Evolutionary conservation across 1,139 yeast genomes (phyloP).

Genomic region (Zhuliangozyma blackwelliae): DNA sequence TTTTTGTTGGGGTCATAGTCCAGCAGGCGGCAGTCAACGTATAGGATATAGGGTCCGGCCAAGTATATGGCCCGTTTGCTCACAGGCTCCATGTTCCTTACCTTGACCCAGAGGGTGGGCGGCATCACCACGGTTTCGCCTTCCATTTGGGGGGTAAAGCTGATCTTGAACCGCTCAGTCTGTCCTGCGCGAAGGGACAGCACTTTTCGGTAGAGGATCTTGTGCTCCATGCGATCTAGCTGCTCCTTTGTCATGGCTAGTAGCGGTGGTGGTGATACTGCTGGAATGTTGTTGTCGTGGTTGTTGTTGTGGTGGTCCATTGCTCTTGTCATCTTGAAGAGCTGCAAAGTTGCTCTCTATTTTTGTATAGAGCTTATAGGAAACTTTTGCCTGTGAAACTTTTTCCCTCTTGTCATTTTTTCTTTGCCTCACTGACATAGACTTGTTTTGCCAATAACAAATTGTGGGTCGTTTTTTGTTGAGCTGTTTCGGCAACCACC

Average conservation of each 20-base stretch:
- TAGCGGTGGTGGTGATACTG: slow-evolving; percentile 1
- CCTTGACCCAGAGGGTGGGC: slow-evolving; percentile 51
- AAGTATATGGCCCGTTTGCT: slow-evolving; percentile 84
- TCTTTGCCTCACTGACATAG: too few relatives aligned
- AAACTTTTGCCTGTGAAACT: too few relatives aligned
- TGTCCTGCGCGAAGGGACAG: slow-evolving; percentile 37
- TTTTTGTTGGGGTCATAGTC: slow-evolving; percentile 55
- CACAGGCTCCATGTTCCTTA: slow-evolving; percentile 69
- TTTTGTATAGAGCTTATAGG: too few relatives aligned
- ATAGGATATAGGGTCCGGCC: slow-evolving; percentile 86
- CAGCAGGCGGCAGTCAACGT: slow-evolving; percentile 71
- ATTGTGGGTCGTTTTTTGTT: too few relatives aligned
- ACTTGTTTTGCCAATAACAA: too few relatives aligned
- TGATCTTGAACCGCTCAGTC: slow-evolving; percentile 30
- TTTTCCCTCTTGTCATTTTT: too few relatives aligned
- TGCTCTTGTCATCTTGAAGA: too few relatives aligned
- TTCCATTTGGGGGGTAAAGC: slow-evolving; percentile 26
- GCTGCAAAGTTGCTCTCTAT: too few relatives aligned
- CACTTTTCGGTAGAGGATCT: slow-evolving; percentile 30
- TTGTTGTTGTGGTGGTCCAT: too few relatives aligned
- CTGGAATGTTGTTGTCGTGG: not conserved
- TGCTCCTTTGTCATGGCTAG: slow-evolving; percentile 11
- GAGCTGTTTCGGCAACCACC: too few relatives aligned
- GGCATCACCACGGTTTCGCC: slow-evolving; percentile 18
- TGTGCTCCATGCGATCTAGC: slow-evolving; percentile 13